Conservation (phyloP, 495 filamentous ascomycete species). For the Darksidea phi region DNA sequence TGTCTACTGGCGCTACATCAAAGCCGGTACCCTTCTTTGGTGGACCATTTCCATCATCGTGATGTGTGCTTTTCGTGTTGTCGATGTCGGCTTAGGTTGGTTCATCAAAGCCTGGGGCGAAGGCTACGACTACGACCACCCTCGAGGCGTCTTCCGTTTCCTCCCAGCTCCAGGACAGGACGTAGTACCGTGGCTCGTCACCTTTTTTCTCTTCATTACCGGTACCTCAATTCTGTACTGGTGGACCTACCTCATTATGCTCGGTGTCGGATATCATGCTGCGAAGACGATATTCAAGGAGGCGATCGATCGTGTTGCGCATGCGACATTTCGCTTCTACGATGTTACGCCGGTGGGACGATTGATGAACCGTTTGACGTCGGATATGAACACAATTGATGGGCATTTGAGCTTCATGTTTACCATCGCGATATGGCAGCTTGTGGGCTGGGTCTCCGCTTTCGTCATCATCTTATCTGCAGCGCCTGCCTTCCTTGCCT, state of each 20-base stretch:
- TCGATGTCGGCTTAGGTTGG: slow-evolving; percentile 65
- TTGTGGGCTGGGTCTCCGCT: slow-evolving; percentile 68
- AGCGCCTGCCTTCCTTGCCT: slow-evolving; percentile 70
- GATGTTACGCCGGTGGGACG: slow-evolving; percentile 80
- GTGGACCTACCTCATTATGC: slow-evolving; percentile 48
- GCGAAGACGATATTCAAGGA: slow-evolving; percentile 69
- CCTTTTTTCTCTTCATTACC: slow-evolving; percentile 60
- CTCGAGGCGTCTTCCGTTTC: slow-evolving; percentile 50
- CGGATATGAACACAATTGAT: slow-evolving; percentile 80
- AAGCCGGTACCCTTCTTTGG: slow-evolving; percentile 69
- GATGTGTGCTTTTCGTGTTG: slow-evolving; percentile 59
- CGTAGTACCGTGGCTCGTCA: slow-evolving; percentile 69
- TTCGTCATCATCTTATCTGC: slow-evolving; percentile 71
- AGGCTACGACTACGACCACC: slow-evolving; percentile 54
- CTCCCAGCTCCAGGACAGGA: slow-evolving; percentile 66
- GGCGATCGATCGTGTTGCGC: slow-evolving; percentile 66
- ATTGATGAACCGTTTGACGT: slow-evolving; percentile 83
- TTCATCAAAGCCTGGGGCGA: slow-evolving; percentile 86
- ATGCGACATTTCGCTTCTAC: slow-evolving; percentile 83
- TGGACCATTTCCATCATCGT: slow-evolving; percentile 63
- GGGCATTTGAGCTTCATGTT: slow-evolving; percentile 72
- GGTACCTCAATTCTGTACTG: slow-evolving; percentile 64
- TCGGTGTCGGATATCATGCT: slow-evolving; percentile 70
- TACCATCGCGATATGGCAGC: slow-evolving; percentile 60
- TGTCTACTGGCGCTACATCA: slow-evolving; percentile 82